A percentile compares a stretch with the other conserved stretches of the same genome.
Evolutionary conservation across 2,329 filamentous ascomycete species (phyloP).

Genomic region (Phyllosticta citriasiana): DNA sequence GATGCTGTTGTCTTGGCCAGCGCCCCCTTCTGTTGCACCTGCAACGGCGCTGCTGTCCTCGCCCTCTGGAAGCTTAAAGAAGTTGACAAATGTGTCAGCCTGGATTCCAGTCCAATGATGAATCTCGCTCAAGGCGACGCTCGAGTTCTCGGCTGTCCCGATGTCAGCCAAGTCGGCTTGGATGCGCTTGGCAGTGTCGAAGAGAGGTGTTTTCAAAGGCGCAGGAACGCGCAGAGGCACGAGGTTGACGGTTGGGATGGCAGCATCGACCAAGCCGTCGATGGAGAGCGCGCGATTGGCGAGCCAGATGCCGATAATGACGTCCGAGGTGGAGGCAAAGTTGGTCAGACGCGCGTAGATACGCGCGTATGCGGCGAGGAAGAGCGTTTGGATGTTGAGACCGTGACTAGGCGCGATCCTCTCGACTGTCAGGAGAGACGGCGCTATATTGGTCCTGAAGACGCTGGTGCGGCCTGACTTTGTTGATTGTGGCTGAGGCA

Average conservation of each 20-base stretch:
- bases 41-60: constrained; percentile 10
- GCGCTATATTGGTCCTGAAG: constrained; percentile 40
- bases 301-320: constrained; percentile 71
- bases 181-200: constrained; percentile 47
- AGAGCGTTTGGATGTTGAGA: constrained; percentile 60
- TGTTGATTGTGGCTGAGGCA: neutral
- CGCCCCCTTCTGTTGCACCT: neutral
- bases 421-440: constrained; percentile 29
- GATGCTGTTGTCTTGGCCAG: constrained; percentile 8
- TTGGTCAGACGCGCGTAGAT: constrained; percentile 30
- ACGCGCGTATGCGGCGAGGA: constrained; percentile 62
- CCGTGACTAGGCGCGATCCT: constrained; percentile 40
- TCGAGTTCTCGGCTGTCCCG: constrained; percentile 43
- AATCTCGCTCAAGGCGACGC: constrained; percentile 61
- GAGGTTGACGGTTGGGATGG: constrained; percentile 68
- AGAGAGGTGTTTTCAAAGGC: constrained; percentile 12
- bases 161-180: constrained; percentile 60
- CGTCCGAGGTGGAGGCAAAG: constrained; percentile 23
- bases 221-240: constrained; percentile 56
- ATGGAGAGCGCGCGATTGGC: constrained; percentile 58
- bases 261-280: constrained; percentile 39
- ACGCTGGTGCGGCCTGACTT: constrained; percentile 28
- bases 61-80: constrained; percentile 48
- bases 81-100: constrained; percentile 72
- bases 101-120: constrained; percentile 61